A percentile compares a stretch with the other conserved stretches of the same genome.
These are phyloP conservation scores for Dendrocalamus sinicus DNA, from an alignment of 176 grass and related monocot genomes.

Conservation along the genomic window DNA sequence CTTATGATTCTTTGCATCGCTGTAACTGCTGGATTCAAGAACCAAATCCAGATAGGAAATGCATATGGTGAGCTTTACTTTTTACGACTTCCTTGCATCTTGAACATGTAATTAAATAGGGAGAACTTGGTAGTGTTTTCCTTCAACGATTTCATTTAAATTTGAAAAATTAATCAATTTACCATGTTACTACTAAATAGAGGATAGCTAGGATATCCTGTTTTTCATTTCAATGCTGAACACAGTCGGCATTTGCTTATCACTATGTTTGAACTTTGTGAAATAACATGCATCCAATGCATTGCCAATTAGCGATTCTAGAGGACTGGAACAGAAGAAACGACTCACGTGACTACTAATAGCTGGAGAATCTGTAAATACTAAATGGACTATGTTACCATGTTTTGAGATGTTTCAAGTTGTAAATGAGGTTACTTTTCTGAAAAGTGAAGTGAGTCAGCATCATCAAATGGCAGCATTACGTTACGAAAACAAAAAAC, in stretches of 20 bases:
- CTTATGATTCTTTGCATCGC: conserved; percentile 88
- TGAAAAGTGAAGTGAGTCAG: neutral
- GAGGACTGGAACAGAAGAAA: conserved; percentile 7
- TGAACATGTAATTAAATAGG: conserved; percentile 15
- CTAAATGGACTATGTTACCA: neutral
- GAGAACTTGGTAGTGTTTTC: neutral
- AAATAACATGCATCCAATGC: neutral
- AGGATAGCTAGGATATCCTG: neutral
- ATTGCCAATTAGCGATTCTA: neutral
- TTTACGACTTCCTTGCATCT: neutral
- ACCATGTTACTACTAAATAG: neutral
- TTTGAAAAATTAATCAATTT: neutral
- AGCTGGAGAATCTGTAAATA: neutral
- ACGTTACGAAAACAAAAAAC: neutral
- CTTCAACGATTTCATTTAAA: neutral
- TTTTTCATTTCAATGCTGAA: conserved; percentile 3
- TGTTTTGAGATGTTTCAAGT: neutral
- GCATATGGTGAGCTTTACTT: conserved; percentile 76
- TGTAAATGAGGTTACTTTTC: conserved; percentile 11
- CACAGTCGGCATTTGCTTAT: neutral
- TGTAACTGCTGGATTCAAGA: conserved; percentile 17
- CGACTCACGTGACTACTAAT: neutral
- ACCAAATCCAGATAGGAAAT: conserved; percentile 80
- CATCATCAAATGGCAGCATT: neutral
- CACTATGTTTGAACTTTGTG: neutral